Evolutionary conservation across 495 filamentous ascomycete species (phyloP).

Genomic region (Talaromyces ruber): DNA sequence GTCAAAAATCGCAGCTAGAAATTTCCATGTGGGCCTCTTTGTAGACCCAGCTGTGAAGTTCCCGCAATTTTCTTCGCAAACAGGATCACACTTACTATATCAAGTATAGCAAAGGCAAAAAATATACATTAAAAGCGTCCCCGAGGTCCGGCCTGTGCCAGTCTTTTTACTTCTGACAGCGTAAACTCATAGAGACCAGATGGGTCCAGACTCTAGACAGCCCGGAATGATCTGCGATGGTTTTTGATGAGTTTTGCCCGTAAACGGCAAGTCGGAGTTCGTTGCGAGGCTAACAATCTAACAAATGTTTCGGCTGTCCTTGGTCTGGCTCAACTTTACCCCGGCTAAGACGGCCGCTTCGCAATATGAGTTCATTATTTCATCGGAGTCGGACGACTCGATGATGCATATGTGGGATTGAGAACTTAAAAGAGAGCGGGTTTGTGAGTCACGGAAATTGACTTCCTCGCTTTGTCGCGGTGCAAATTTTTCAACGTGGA

Average conservation of each 20-base stretch:
- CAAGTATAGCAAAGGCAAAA: not conserved
- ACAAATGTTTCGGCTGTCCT: not conserved
- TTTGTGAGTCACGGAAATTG: not conserved
- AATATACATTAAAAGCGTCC: not conserved
- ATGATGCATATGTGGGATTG: not conserved
- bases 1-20: not conserved
- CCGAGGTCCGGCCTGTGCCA: not conserved
- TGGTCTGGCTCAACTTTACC: not conserved
- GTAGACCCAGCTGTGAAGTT: not conserved
- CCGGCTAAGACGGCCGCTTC: not conserved
- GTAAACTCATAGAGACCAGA: not conserved
- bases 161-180: not conserved
- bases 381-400: not conserved
- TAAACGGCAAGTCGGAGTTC: not conserved
- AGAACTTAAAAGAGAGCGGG: not conserved
- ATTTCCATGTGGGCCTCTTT: conserved; percentile 1
- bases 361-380: not conserved
- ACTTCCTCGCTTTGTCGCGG: not conserved
- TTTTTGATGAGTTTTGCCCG: not conserved
- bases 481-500: not conserved
- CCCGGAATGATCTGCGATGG: not conserved
- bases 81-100: not conserved
- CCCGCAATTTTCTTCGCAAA: not conserved
- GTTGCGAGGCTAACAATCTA: not conserved
- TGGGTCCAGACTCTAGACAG: not conserved